A percentile compares a stretch with the other conserved stretches of the same genome.
Conservation (phyloP, 1,284 basidiomycete genomes). For the Gymnopus androsaceus region DNA sequence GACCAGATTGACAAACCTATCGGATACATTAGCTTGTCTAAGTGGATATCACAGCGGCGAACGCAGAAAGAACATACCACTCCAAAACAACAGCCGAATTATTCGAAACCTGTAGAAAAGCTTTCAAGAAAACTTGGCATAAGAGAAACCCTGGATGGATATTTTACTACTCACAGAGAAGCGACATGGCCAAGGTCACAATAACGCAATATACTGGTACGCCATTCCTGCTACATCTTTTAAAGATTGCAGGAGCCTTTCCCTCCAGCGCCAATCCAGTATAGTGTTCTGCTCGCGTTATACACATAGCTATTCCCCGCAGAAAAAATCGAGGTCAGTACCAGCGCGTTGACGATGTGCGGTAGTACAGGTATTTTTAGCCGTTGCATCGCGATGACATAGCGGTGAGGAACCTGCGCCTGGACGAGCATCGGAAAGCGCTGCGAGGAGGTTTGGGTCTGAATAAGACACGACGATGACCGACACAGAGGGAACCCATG, state of each 20-base stretch:
- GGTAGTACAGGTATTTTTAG: constrained; percentile 63
- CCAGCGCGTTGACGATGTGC: constrained; percentile 66
- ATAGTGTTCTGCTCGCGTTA: constrained; percentile 73
- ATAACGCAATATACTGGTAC: constrained; percentile 59
- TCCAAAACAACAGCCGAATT: constrained; percentile 47
- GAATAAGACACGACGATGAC: constrained; percentile 71
- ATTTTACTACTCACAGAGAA: constrained; percentile 38
- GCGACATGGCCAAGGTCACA: constrained; percentile 37
- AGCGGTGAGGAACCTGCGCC: constrained; percentile 64
- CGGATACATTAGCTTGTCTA: not conserved
- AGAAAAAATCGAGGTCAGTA: constrained; percentile 70
- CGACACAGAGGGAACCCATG: constrained; percentile 59
- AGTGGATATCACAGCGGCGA: not conserved
- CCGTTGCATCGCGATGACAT: constrained; percentile 73
- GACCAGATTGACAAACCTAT: constrained; percentile 48
- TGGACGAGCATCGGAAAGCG: constrained; percentile 46
- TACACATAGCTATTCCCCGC: constrained; percentile 79
- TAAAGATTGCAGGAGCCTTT: constrained; percentile 55
- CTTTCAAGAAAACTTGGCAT: constrained; percentile 20
- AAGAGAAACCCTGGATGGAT: not conserved
- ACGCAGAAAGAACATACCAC: constrained; percentile 33
- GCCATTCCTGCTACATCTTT: constrained; percentile 60
- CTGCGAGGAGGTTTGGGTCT: constrained; percentile 51
- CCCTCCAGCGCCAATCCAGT: constrained; percentile 72
- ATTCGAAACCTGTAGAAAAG: constrained; percentile 49